Base-by-base conservation (phyloP, 768 basidiomycete species). In the Collybia nuda region DNA sequence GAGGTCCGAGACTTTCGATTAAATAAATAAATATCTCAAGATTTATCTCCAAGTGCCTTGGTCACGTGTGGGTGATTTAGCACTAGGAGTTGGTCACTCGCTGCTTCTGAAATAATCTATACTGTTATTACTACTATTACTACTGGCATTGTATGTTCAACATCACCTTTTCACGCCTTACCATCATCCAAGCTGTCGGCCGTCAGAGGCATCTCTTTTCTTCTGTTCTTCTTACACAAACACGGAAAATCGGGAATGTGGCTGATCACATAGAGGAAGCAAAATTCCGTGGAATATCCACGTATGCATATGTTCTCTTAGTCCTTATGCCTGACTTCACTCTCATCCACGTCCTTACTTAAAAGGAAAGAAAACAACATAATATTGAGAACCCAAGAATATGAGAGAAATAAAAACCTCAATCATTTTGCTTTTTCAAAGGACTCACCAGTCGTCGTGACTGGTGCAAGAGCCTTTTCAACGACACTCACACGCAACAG, bases 291-390 rank as follows among this genome's bases (percentile, higher is more conserved):
- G 82, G 82, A 47, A 63, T 88, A 29, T 71, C 84, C 40, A 64
- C 70, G 84, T 85, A 67, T 26, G 78, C 70, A 84, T 85, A 67
- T 26, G 78, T 68, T n/a, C 11, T 35, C 42, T 38, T 39, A 11
- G 38, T 26, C 47, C 43, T 47, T 44, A 47, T 52, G 22, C 37
- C 24, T 42, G 14, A 36, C 41, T 15, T 47, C 44, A 19, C 29
- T 22, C 40, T 40, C 35, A 32, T 51, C 29, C 4, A 40, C 47
- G 38, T 49, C 24, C 39, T 49, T 35, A 49, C 53, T 60, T 42
- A 35, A 36, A 43, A 87, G 85, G 21, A 76, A 69, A 53, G 85
- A 85, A 2, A 82, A 73, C 2, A 72, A 70, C 3, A 65, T 88
- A 24, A 71, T 85, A 51, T 59, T 76, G 35, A 78, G 82, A 47